These are phyloP conservation scores for Glaciozyma antarctica DNA, from an alignment of 768 basidiomycete species.

Conservation along the genomic window DNA sequence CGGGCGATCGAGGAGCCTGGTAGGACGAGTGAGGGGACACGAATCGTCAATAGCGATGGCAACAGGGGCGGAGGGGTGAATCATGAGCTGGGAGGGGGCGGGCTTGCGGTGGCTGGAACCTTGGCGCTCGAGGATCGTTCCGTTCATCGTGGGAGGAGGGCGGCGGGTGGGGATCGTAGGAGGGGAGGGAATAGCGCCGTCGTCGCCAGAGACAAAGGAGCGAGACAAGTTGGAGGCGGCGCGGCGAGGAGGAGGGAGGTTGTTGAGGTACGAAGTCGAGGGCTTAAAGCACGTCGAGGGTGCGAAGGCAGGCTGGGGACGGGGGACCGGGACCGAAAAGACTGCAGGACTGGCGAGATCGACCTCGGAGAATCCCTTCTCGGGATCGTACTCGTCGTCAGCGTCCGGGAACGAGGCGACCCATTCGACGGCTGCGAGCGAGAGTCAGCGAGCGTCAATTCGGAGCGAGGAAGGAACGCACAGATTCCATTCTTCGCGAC, in stretches of 20 bases:
- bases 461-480: background rate
- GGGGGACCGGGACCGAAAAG: background rate
- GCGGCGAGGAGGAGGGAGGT: background rate
- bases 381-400: background rate
- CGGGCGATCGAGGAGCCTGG: background rate
- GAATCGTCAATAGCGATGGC: background rate
- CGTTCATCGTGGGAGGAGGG: background rate
- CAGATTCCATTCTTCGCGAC: background rate
- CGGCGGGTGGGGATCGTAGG: background rate
- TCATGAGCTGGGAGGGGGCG: background rate
- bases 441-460: too few species aligned
- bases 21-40: background rate
- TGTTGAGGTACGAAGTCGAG: background rate
- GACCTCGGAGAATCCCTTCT: background rate
- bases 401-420: background rate
- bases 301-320: background rate
- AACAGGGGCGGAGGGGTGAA: background rate
- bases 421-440: constrained; percentile 1
- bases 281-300: background rate
- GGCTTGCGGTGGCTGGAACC: background rate
- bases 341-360: background rate
- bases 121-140: background rate
- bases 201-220: background rate
- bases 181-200: background rate
- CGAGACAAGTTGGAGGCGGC: background rate